Evolutionary conservation across 2,329 filamentous ascomycete species (phyloP).

Genomic region (Fusarium oligoseptatum): DNA sequence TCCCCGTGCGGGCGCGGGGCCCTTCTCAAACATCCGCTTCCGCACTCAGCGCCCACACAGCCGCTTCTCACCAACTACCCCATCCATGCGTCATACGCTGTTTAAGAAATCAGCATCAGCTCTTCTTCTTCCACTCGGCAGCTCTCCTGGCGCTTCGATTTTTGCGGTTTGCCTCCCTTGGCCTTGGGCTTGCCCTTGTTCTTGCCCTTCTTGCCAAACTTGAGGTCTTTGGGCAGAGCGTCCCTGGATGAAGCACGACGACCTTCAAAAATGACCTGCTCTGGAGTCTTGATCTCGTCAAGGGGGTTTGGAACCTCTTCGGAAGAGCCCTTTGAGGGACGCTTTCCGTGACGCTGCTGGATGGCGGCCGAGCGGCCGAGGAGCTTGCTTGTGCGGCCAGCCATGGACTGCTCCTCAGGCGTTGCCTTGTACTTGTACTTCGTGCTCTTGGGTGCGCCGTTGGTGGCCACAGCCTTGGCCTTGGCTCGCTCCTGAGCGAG

Average conservation of each 20-base stretch:
- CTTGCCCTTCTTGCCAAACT: conserved; percentile 69
- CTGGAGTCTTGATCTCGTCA: conserved; percentile 66
- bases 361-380: conserved; percentile 77
- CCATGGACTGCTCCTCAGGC: conserved; percentile 76
- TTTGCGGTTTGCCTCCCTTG: conserved; percentile 59
- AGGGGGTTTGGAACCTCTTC: conserved; percentile 29
- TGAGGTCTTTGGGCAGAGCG: conserved; percentile 73
- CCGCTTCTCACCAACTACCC: not conserved
- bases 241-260: conserved; percentile 77
- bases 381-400: conserved; percentile 80
- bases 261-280: conserved; percentile 85
- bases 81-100: conserved; percentile 8
- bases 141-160: conserved; percentile 57
- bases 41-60: conserved; percentile 18
- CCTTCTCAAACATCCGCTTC: conserved; percentile 16
- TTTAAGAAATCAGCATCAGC: conserved; percentile 20
- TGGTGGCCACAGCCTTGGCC: conserved; percentile 52
- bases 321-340: conserved; percentile 35
- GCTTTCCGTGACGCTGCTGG: conserved; percentile 55
- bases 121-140: conserved; percentile 61
- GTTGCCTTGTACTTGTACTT: conserved; percentile 79
- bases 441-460: conserved; percentile 56
- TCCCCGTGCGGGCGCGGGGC: conserved; percentile 23
- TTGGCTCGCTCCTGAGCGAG: conserved; percentile 57
- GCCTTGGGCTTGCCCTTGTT: conserved; percentile 58